Evolutionary conservation across 2,329 filamentous ascomycete genomes (phyloP), one percentile per base, ranked within the genome.

Genomic region (Cladosporium halotolerans): DNA sequence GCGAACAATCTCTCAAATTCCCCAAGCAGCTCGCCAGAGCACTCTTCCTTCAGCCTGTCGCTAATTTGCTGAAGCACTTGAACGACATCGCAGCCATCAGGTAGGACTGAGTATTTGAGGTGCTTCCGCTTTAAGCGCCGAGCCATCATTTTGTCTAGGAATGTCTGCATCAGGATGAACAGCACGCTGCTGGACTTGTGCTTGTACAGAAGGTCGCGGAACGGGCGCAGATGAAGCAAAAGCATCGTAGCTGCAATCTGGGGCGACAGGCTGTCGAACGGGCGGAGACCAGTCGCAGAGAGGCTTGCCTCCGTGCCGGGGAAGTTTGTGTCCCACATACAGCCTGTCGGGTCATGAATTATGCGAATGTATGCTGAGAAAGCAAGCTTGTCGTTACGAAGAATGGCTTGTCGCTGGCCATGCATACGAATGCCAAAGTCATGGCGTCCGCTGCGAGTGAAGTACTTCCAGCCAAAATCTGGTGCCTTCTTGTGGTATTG

Each of bases 391-490:
- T 85, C 82, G 57, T 82, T 73, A 33, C 76, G 79, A 16, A 85
- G 71, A 8, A 85, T 70, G 9, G 82, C 76, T 62, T 81, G 76
- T 33, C 80, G 76, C 61, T 83, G 79, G 32, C 75, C 74, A 51
- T 76, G 78, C 54, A 77, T 74, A n/a, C 82, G 79, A 33, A 72
- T 66, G 47, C 80, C 75, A 46, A 84, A 80, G 42, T 82, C 74
- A 55, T 79, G 77, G 68, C 79, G 79, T 4, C 79, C 79, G 5
- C 76, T 77, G 59, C 79, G 76, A 3, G 61, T 60, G 63, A 83
- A 84, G 54, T 81, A 77, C 33, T 79, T 80, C 80, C 81, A 84
- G 2, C 82, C 82, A 76, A 80, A 83, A 59, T 85, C 82, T 10
- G 80, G 67, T 40, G 79, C 80, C 48, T 77, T 72, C 32, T 74